phyloP scores from a whole-genome alignment of 352 stramenopile species.

The Phytophthora colocasiae region DNA sequence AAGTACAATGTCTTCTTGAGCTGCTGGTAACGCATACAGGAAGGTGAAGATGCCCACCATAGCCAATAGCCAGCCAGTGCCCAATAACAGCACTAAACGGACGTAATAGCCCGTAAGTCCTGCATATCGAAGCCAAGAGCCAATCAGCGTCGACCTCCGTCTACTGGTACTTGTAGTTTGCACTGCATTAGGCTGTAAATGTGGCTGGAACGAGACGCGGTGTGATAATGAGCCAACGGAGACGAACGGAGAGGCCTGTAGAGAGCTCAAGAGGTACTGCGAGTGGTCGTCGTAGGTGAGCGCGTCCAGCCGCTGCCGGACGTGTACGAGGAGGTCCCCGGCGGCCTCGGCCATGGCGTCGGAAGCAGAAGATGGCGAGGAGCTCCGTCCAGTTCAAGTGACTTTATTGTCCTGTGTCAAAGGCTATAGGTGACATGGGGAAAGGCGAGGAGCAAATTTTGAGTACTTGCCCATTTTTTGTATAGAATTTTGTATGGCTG shows the following conservation, averaged over 20 bases:
- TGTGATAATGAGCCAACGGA: slow-evolving; percentile 13
- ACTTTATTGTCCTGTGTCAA: not conserved
- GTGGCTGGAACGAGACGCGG: slow-evolving; percentile 15
- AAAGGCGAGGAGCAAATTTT: slow-evolving; percentile 13
- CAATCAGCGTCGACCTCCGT: slow-evolving; percentile 14
- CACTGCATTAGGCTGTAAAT: not conserved
- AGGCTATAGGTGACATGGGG: slow-evolving; percentile 12
- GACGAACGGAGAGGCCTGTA: slow-evolving; percentile 37
- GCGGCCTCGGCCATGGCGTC: slow-evolving; percentile 32
- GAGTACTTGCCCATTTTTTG: slow-evolving; percentile 1
- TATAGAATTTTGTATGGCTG: not conserved
- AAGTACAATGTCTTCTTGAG: slow-evolving; percentile 28
- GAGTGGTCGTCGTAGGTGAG: slow-evolving; percentile 59
- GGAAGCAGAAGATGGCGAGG: not conserved
- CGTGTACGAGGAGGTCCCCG: slow-evolving; percentile 48
- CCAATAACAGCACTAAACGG: slow-evolving; percentile 49
- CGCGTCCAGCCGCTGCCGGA: slow-evolving; percentile 60
- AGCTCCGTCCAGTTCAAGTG: slow-evolving; percentile 6
- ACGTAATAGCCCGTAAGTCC: slow-evolving; percentile 61
- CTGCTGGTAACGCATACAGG: slow-evolving; percentile 38
- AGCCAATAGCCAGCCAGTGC: slow-evolving; percentile 55
- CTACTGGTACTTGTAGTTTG: slow-evolving; percentile 30
- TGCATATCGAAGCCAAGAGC: slow-evolving; percentile 33
- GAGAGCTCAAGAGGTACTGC: slow-evolving; percentile 48
- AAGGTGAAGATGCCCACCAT: slow-evolving; percentile 52